A percentile compares a stretch with the other conserved stretches of the same genome.
Evolutionary conservation across 106 monocot genomes (phyloP).

Genomic region (Acorus calamus): DNA sequence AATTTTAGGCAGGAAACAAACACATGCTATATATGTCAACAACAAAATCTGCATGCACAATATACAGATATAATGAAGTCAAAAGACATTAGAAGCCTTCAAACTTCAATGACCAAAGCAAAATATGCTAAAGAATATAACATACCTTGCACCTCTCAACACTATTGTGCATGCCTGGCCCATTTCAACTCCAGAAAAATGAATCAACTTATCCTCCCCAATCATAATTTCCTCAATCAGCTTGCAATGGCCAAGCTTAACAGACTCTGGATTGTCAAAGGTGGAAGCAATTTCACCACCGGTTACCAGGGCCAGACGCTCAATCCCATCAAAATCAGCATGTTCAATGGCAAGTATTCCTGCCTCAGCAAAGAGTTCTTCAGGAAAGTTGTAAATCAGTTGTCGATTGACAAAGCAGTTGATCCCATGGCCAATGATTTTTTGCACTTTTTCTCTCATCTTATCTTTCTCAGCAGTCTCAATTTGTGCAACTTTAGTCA

Average conservation of each 20-base stretch:
- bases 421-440: slow-evolving; percentile 86
- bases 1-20: no score
- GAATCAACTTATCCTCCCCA: slow-evolving; percentile 88
- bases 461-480: slow-evolving; percentile 90
- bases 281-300: slow-evolving; percentile 98
- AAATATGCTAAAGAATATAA: background rate
- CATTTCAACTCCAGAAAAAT: slow-evolving; percentile 93
- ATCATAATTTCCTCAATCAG: slow-evolving; percentile 99
- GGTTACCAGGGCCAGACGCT: slow-evolving; percentile 84
- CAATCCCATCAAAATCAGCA: slow-evolving; percentile 99
- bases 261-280: slow-evolving; percentile 94
- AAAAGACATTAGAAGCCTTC: no score
- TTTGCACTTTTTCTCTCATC: slow-evolving; percentile 97
- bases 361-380: slow-evolving; percentile 96
- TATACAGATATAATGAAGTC: no score
- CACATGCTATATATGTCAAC: no score
- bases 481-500: slow-evolving; percentile 89
- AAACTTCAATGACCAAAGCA: no score
- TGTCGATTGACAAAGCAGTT: slow-evolving; percentile 98
- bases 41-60: no score
- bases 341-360: slow-evolving; percentile 98
- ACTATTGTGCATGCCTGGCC: slow-evolving; percentile 96
- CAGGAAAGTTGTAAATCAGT: slow-evolving; percentile 94
- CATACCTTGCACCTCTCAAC: slow-evolving; percentile 87
- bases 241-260: slow-evolving; percentile 94